Base-by-base conservation (phyloP, 2,329 filamentous ascomycete species). In the Ampelomyces quisqualis region DNA sequence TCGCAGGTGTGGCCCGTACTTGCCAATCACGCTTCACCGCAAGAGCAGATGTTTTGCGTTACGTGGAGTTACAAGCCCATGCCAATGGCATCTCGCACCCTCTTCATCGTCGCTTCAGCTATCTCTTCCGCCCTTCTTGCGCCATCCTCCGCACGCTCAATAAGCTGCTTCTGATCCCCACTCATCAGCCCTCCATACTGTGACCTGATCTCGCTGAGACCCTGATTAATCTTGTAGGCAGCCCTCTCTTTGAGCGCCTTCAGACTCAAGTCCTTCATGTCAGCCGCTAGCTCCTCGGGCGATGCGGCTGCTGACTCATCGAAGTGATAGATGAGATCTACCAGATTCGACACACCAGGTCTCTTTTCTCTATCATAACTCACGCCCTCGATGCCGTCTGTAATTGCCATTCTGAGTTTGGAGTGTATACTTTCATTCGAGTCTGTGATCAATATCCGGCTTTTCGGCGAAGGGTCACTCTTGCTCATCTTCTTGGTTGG, bases 401-500 rank as follows among this genome's bases (percentile, higher is more conserved):
- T 97, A 21, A 89, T 65, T 6, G 93, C 88, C 5, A 73, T 69
- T 51, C 76, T 81, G 50, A 97, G 73, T 64, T 95, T 95, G 32
- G 70, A 68, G 14, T 71, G 68, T 47, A 97, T 90, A 3, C 76
- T 72, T 0, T 78, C 70, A 1, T 78, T 71, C 0, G 74, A 68
- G 56, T 96, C 88, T 2, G 85, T 95, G 45, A 98, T 81, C 9
- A 93, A 72, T 54, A 98, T 94, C 13, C 89, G 80, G 6, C 89
- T 94, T 34, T 78, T 79, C 2, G 79, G 75, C 53, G 86, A 80
- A 0, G 76, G 62, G 57, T 89, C 78, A 1, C 90, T 95, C 70
- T 98, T 98, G 40, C 90, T 95, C 93, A 98, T 98, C 66, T 98
- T 98, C 37, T 80, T 75, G 0, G 68, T 71, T 0, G 93, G 91